Evolutionary conservation across 768 basidiomycete genomes (phyloP).

Genomic region (Clathrus columnatus): DNA sequence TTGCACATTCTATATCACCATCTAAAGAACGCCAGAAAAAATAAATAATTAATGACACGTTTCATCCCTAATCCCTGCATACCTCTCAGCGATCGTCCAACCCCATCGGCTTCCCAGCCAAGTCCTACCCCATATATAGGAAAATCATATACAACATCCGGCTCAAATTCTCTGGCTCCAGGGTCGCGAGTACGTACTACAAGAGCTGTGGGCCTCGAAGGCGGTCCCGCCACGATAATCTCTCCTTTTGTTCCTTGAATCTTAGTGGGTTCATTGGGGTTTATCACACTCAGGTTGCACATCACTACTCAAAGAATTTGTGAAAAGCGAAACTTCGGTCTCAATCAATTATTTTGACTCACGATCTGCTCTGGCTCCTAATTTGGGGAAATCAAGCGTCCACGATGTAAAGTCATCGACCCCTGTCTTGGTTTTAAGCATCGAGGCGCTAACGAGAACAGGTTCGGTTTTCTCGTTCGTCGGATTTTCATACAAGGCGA

Average conservation of each 20-base stretch:
- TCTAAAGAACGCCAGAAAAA: neutral
- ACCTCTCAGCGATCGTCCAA: conserved; percentile 12
- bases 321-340: neutral
- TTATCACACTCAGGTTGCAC: neutral
- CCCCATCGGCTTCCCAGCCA: conserved; percentile 17
- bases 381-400: conserved; percentile 10
- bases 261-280: neutral
- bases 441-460: conserved; percentile 9
- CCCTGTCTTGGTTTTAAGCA: conserved; percentile 10
- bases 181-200: conserved; percentile 1
- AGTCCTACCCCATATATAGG: conserved; percentile 13
- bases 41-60: neutral
- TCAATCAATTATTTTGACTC: neutral
- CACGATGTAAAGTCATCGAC: conserved; percentile 11
- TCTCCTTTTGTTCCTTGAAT: conserved; percentile 5
- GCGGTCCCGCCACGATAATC: conserved; percentile 1
- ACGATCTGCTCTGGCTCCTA: conserved; percentile 8
- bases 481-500: conserved; percentile 13
- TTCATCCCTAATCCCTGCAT: neutral
- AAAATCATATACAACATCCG: conserved; percentile 4
- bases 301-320: neutral
- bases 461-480: conserved; percentile 9
- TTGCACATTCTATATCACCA: conserved; percentile 2
- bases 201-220: conserved; percentile 3
- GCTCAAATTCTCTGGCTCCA: neutral